These are phyloP conservation scores for Phytophthora tentaculata DNA, from an alignment of 352 stramenopile genomes.

Conservation along the genomic window DNA sequence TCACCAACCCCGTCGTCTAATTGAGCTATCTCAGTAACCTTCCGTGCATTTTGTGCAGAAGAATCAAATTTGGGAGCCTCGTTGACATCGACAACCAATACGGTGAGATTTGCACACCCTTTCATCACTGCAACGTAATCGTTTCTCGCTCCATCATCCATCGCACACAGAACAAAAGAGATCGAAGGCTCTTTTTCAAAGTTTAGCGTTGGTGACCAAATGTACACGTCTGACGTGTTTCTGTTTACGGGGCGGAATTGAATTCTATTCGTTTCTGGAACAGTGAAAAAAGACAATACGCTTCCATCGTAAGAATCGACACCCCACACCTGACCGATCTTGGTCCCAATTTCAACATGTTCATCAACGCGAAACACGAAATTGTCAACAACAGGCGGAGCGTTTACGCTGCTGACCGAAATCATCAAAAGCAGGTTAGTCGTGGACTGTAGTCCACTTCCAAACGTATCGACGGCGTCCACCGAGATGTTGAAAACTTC, in stretches of 20 bases:
- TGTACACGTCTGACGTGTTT: constrained; percentile 37
- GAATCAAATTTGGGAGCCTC: constrained; percentile 38
- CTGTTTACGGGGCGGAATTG: constrained; percentile 36
- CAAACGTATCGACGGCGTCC: constrained; percentile 22
- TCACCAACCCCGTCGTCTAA: constrained; percentile 19
- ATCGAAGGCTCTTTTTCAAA: constrained; percentile 44
- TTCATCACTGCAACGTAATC: constrained; percentile 54
- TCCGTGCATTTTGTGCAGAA: neutral
- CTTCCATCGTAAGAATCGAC: constrained; percentile 44
- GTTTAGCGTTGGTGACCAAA: constrained; percentile 39
- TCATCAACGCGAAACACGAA: constrained; percentile 31
- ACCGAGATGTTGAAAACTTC: constrained; percentile 25
- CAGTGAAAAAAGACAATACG: constrained; percentile 48
- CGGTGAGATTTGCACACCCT: constrained; percentile 45
- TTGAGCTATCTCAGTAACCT: constrained; percentile 15
- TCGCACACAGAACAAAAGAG: constrained; percentile 49
- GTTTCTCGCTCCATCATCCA: constrained; percentile 54
- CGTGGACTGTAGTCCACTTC: constrained; percentile 17
- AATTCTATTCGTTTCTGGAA: constrained; percentile 36
- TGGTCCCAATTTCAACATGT: constrained; percentile 23
- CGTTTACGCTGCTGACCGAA: constrained; percentile 30
- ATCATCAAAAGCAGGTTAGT: constrained; percentile 23
- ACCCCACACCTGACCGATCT: constrained; percentile 42
- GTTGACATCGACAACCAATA: constrained; percentile 50
- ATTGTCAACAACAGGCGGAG: constrained; percentile 17